Base-by-base conservation (phyloP, 1,284 basidiomycete genomes). In the Puccinia hordei region DNA sequence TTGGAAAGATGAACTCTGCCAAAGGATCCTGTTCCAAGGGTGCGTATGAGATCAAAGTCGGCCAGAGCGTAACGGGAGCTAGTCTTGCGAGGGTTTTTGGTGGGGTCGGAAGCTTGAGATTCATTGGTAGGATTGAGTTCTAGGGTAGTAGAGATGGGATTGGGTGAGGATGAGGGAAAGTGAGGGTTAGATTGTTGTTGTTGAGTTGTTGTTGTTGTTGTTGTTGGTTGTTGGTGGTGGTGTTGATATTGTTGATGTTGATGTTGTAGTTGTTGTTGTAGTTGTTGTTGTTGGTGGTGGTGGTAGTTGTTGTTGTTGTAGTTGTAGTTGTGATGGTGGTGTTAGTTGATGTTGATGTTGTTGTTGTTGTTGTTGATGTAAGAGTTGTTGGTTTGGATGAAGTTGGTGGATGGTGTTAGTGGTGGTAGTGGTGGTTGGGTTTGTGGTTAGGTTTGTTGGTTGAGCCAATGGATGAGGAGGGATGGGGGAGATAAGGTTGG, bases 21-120 rank as follows among this genome's bases (percentile, higher is more conserved):
- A 15, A 55, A 55, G 22, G 53, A 38, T 49, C 63, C 74, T 35
- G 74, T 77, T 33, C 74, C 74, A 22, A 77, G 24, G 55, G 38
- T 68, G 17, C 51, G 49, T 57, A 35, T 13, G 68, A 41, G 38
- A 41, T 41, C 38, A 12, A 41, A 41, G 38, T 41, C 38, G 38
- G 38, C 38, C 6, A 41, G 38, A 41, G 38, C 87, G 82, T 88
- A 88, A 33, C 88, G 85, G 0, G 87, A 88, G 8, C 87, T 86
- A 0, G 88, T 88, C 83, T 88, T 88, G 35, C 87, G 84, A 17
- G 86, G 81, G 65, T 82, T 82, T 44, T 83, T 83, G 4, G 83
- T 75, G 83, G 83, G 73, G 6, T 81, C 53, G 51, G 30, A 22
- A 30, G 72, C 33, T 51, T 38, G 49, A n/a, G 72, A 73, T 30